Evolutionary conservation across 225 moss, liverwort and hornwort species (phyloP).

Genomic region (Bryum argenteum): DNA sequence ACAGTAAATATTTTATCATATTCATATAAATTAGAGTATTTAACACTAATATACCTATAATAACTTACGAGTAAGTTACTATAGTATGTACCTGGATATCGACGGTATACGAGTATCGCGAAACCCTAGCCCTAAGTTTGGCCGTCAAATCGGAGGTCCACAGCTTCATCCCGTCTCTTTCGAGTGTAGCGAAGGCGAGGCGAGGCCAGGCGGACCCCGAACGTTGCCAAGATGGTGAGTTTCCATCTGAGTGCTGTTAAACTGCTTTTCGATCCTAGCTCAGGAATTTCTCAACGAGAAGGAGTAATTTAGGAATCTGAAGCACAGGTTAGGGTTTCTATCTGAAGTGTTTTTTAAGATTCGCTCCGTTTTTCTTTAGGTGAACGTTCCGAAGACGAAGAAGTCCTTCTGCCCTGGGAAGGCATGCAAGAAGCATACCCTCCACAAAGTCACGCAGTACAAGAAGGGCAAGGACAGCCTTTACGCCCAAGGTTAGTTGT

Average conservation of each 20-base stretch:
- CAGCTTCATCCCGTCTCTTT: background rate
- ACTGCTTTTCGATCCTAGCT: background rate
- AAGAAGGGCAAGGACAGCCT: constrained; percentile 86
- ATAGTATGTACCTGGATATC: no score
- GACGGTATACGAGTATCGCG: background rate
- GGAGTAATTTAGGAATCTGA: background rate
- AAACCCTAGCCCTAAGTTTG: constrained; percentile 42
- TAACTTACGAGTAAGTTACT: no score
- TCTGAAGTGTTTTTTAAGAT: background rate
- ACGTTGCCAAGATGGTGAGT: constrained; percentile 37
- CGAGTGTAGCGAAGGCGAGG: constrained; percentile 24
- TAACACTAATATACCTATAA: no score
- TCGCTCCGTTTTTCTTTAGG: constrained; percentile 29
- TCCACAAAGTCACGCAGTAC: constrained; percentile 85
- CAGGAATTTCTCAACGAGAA: background rate
- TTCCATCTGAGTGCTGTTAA: background rate
- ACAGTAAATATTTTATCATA: no score
- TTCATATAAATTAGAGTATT: no score
- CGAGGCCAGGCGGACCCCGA: constrained; percentile 10
- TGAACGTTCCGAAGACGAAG: constrained; percentile 93
- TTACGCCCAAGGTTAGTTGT: constrained; percentile 66
- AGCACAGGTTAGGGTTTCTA: constrained; percentile 31
- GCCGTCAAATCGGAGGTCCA: constrained; percentile 28
- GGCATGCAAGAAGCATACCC: constrained; percentile 81
- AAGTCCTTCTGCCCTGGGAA: constrained; percentile 89